Conservation (phyloP, 139 green algal genomes). For the Nannochloris sp. region DNA sequence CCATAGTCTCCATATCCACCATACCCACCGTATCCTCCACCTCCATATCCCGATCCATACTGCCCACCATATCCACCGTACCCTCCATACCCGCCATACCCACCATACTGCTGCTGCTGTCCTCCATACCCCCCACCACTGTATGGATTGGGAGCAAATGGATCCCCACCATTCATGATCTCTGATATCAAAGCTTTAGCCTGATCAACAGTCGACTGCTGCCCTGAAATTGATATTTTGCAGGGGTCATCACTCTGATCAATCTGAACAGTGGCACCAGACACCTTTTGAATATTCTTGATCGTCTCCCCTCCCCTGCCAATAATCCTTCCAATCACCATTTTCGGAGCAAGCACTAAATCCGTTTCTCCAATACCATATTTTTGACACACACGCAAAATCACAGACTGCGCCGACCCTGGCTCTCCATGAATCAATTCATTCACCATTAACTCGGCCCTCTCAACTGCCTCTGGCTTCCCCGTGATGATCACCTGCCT, state of each 20-base stretch:
- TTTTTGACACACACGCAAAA: conserved; percentile 61
- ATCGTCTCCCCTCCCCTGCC: conserved; percentile 92
- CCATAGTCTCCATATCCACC: conserved; percentile 13
- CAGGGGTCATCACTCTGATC: conserved; percentile 51
- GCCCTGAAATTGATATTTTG: conserved; percentile 77
- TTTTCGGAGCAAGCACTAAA: conserved; percentile 30
- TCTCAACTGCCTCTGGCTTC: conserved; percentile 42
- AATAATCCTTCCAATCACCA: conserved; percentile 90
- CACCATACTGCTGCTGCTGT: conserved; percentile 1
- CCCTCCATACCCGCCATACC: background rate
- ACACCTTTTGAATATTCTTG: conserved; percentile 55
- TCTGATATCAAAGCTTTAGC: conserved; percentile 29
- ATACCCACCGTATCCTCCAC: conserved; percentile 8
- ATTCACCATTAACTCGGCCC: conserved; percentile 60
- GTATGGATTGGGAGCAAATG: conserved; percentile 7
- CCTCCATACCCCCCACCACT: background rate
- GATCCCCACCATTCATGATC: conserved; percentile 25
- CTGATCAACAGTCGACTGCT: conserved; percentile 28
- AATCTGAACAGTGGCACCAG: conserved; percentile 33
- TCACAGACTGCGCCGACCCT: conserved; percentile 60
- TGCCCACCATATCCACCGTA: background rate
- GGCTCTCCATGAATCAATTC: conserved; percentile 81
- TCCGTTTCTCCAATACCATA: conserved; percentile 25
- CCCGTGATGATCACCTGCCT: conserved; percentile 68
- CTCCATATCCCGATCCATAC: too few relatives aligned